Conservation (phyloP, 1,284 basidiomycete genomes). For the Boletus semigastroideus region DNA sequence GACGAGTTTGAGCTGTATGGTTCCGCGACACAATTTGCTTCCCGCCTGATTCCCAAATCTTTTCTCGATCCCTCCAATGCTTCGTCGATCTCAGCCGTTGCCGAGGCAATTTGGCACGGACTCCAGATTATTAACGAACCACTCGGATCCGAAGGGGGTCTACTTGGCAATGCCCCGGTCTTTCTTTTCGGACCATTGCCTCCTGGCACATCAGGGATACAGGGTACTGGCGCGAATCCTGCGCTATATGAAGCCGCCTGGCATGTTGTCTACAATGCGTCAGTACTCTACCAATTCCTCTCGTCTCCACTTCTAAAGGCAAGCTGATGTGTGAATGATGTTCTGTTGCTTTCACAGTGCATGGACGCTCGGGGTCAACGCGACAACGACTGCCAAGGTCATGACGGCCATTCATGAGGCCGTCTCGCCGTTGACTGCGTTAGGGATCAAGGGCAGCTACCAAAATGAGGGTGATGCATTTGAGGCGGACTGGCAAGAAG, state of each 20-base stretch:
- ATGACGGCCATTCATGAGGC: slow-evolving; percentile 8
- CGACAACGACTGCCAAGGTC: slow-evolving; percentile 1
- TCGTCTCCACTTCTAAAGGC: not conserved
- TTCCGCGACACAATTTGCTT: slow-evolving; percentile 7
- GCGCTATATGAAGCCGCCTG: slow-evolving; percentile 14
- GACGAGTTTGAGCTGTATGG: slow-evolving; percentile 6
- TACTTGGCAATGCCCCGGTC: not conserved
- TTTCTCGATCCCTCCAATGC: slow-evolving; percentile 5
- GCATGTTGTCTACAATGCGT: slow-evolving; percentile 16
- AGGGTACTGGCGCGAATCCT: slow-evolving; percentile 20
- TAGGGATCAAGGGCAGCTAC: slow-evolving; percentile 24
- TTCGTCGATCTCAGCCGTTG: slow-evolving; percentile 9
- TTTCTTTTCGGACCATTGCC: slow-evolving; percentile 12
- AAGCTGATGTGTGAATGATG: not conserved
- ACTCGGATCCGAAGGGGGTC: not conserved
- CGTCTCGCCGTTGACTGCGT: slow-evolving; percentile 10
- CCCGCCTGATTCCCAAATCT: slow-evolving; percentile 16
- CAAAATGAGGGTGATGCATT: slow-evolving; percentile 27
- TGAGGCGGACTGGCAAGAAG: slow-evolving; percentile 22
- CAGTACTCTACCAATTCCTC: not conserved
- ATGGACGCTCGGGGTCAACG: slow-evolving; percentile 16
- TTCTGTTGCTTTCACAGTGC: not conserved
- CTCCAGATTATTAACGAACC: slow-evolving; percentile 7
- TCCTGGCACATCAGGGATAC: not conserved
- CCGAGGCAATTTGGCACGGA: slow-evolving; percentile 18